Base-by-base conservation (phyloP, 2,329 filamentous ascomycete genomes). In the Fusarium newnesense region DNA sequence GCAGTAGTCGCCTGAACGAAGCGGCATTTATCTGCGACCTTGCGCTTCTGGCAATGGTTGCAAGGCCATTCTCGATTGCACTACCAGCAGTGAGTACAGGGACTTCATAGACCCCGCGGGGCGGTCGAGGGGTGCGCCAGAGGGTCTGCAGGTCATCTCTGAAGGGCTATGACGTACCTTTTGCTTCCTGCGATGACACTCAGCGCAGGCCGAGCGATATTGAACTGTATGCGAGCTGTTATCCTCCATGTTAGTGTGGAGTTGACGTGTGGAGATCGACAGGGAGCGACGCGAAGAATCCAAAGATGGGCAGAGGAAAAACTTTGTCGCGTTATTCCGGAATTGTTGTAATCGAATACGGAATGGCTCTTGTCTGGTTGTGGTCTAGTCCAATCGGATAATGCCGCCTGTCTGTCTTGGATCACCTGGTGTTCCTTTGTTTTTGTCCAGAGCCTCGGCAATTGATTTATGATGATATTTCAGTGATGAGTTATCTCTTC, bases 121-220 rank as follows among this genome's bases (percentile, higher is more conserved):
- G 49, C 24, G 18, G 7, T 11, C 19, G 19, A 28, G n/a, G n/a
- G 28, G 42, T 15, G 21, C 24, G 8, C 34, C 16, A 19, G 34
- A 13, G 32, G 21, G 2, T n/a, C 16, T 46, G 12, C 11, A 36
- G 37, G 32, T 11, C n/a, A 42, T 15, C 13, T 28, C 18, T 34
- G 19, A 34, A 44, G 44, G 36, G 16, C 13, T 9, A 30, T 9
- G n/a, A 72, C 78, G 18, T 67, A 80, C 81, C 77, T 83, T 83
- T 76, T 83, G 81, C 74, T 83, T 83, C 58, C 81, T 77, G 43
- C 81, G 80, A 70, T 83, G 80, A 56, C 81, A 86, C 75, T 85
- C 84, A 39, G 82, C 83, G 76, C 84, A 86, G 59, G 84, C 83
- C 21, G 79, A 77, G 58, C 79, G 79, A 65, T 78, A 75, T 60